Evolutionary conservation across 2,329 filamentous ascomycete species (phyloP), one percentile per base, ranked within the genome.

Genomic region (Plenodomus biglobosus): DNA sequence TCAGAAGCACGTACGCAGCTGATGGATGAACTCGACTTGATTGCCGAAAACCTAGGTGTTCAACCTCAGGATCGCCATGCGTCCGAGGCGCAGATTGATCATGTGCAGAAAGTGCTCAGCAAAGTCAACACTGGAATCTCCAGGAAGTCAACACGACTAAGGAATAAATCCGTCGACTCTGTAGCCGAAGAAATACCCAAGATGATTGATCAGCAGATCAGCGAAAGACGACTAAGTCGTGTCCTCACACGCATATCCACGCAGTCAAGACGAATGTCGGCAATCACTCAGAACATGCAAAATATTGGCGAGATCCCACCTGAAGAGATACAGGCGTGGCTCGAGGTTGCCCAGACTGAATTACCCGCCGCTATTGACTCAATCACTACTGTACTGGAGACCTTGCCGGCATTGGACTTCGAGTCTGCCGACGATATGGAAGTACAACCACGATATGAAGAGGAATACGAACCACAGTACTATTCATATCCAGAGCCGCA

Each of bases 11-110:
- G 54, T 8, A 55, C 52, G 11, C 60, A 59, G 35, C 37, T 64
- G 6, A 60, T 62, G 50, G 52, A 61, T 32, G 56, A 65, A 35
- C 45, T 66, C n/a, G 66, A 73, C 32, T 52, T 58, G 10, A 64
- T 68, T 24, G 60, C 61, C 6, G 58, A 64, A 48, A 59, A 66
- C 32, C 56, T 65, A 13, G 56, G 56, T 40, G 46, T 64, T 10
- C 62, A 66, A 24, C 54, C 59, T 18, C 44, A 59, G 20, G 49
- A 55, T 13, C 46, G 46, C 20, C 35, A 32, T 16, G 35, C 38
- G 8, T 30, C 48, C 10, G 48, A 48, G 11, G 22, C 27, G 10
- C 22, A 27, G 4, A 30, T 53, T 15, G 49, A 57, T 27, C 43
- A 50, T 11, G 15, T 55, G 15, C 52, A 55, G 36, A 40, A 40